These are phyloP conservation scores for Sclerotiophoma versabilis DNA, from an alignment of 2,329 filamentous ascomycete genomes.

Conservation along the genomic window DNA sequence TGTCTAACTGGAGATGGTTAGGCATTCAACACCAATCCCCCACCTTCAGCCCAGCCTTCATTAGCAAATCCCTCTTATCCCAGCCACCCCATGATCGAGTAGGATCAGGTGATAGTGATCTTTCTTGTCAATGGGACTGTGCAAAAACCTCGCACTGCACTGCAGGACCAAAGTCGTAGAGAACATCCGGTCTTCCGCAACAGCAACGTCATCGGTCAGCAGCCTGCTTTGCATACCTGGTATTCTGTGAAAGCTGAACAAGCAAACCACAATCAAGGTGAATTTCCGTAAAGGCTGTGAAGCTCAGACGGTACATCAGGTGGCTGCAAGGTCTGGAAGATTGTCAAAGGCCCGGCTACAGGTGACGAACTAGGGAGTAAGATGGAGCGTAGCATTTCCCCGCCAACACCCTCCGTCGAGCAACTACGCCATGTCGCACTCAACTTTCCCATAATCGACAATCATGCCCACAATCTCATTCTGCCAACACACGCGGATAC, in stretches of 20 bases:
- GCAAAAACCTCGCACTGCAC: neutral
- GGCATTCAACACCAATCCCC: neutral
- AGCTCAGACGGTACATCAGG: neutral
- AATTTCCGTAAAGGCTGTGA: neutral
- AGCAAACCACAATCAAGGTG: neutral
- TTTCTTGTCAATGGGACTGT: neutral
- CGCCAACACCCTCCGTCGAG: constrained; percentile 37
- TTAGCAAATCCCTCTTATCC: constrained; percentile 1
- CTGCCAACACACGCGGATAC: constrained; percentile 57
- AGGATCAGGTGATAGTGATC: neutral
- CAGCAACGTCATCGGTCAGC: constrained; percentile 10
- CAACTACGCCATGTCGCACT: constrained; percentile 44
- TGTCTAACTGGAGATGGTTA: neutral
- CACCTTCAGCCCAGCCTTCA: constrained; percentile 3
- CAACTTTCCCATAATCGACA: constrained; percentile 70
- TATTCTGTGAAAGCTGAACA: neutral
- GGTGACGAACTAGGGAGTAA: neutral
- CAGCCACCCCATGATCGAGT: constrained; percentile 1
- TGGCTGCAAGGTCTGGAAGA: neutral
- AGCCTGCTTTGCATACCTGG: neutral
- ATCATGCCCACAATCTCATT: constrained; percentile 75
- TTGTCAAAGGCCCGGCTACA: neutral
- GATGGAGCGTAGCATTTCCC: constrained; percentile 29
- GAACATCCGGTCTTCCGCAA: constrained; percentile 1
- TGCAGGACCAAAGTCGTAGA: neutral